A percentile compares a stretch with the other conserved stretches of the same genome.
These are phyloP conservation scores for Verticillium dahliae DNA, from an alignment of 2,329 filamentous ascomycete species.

Conservation along the genomic window DNA sequence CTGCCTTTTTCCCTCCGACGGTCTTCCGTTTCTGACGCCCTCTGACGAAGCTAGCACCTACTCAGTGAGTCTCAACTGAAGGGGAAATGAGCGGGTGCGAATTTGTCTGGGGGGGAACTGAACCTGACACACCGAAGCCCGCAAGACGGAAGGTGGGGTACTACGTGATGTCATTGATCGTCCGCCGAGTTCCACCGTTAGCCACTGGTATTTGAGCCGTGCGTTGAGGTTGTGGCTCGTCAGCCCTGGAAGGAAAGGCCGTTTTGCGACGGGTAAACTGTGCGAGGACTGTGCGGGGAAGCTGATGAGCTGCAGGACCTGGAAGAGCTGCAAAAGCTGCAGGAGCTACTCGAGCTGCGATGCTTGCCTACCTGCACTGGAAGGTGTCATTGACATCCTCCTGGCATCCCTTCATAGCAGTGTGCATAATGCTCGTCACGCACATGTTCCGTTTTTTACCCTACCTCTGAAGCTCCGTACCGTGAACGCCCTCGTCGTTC, in stretches of 20 bases:
- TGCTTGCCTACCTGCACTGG: too few species aligned
- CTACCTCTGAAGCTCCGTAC: too few species aligned
- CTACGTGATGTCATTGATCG: background rate
- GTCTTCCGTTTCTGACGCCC: background rate
- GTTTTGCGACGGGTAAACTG: background rate
- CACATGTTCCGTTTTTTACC: too few species aligned
- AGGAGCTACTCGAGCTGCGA: too few species aligned
- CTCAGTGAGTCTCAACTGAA: background rate
- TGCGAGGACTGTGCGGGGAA: background rate
- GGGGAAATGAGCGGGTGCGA: background rate
- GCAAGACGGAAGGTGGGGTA: background rate
- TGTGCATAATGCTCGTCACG: too few species aligned
- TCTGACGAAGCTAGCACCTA: too few species aligned
- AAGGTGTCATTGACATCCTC: too few species aligned
- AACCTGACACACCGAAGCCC: background rate
- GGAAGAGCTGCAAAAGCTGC: too few species aligned
- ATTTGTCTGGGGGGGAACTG: background rate
- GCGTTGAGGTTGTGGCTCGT: background rate
- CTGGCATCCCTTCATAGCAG: too few species aligned
- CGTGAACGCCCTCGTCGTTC: too few species aligned
- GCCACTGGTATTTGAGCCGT: background rate
- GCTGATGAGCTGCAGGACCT: too few species aligned
- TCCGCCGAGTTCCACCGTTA: background rate
- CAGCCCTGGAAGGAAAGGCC: background rate
- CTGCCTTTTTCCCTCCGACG: background rate